phyloP scores from a whole-genome alignment of 257 asterid genomes.

The Solanum peruvianum region DNA sequence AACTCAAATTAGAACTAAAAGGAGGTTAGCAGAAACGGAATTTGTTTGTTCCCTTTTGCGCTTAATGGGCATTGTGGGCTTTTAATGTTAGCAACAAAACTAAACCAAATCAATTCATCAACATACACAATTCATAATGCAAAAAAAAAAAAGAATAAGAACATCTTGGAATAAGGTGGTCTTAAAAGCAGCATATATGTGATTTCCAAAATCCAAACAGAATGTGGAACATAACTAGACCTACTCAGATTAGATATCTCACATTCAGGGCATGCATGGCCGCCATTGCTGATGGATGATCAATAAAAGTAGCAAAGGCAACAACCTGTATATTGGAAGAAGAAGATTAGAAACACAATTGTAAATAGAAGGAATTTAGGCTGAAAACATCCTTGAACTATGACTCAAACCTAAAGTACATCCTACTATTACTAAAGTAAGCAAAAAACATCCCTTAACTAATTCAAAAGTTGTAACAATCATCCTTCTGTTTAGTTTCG shows the following conservation, averaged over 20 bases:
- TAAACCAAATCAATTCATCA: neutral
- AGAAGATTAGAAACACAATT: neutral
- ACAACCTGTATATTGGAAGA: slow-evolving; percentile 51
- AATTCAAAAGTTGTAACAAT: neutral
- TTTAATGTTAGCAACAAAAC: neutral
- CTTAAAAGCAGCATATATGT: neutral
- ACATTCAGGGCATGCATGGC: slow-evolving; percentile 80
- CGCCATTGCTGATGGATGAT: slow-evolving; percentile 84
- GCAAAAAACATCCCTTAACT: neutral
- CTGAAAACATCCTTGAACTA: neutral
- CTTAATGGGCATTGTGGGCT: neutral
- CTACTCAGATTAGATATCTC: slow-evolving; percentile 16
- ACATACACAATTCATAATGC: neutral
- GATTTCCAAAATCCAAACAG: neutral
- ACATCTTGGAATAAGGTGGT: neutral
- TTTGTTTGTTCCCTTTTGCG: neutral
- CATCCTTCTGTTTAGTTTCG: neutral
- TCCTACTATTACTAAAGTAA: neutral
- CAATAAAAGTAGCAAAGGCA: slow-evolving; percentile 89
- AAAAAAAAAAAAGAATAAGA: neutral
- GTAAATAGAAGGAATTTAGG: neutral
- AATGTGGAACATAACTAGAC: neutral
- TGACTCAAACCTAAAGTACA: neutral
- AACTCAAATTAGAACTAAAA: neutral
- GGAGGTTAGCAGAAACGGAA: neutral